These are phyloP conservation scores for Nemania sp. DNA, from an alignment of 2,329 filamentous ascomycete species.

Conservation along the genomic window DNA sequence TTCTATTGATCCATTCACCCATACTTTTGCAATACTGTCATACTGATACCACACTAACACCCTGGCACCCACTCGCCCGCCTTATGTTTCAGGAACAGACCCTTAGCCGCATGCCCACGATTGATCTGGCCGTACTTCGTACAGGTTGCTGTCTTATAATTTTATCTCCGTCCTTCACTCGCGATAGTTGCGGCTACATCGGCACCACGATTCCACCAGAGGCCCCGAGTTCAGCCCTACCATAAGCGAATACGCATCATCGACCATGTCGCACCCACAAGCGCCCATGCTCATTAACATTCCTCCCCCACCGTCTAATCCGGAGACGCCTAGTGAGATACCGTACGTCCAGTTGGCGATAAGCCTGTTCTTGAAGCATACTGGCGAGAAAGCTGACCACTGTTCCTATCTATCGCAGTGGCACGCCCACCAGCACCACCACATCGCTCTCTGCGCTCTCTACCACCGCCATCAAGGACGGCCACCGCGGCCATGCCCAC, in stretches of 20 bases:
- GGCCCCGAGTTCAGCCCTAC: not conserved
- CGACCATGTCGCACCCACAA: constrained; percentile 42
- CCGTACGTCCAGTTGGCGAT: constrained; percentile 65
- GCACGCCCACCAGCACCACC: constrained; percentile 89
- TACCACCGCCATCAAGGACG: constrained; percentile 95
- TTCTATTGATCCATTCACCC: not conserved
- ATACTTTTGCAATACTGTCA: not conserved
- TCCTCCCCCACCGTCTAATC: constrained; percentile 78
- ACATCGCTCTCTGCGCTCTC: constrained; percentile 90
- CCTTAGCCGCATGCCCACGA: not conserved
- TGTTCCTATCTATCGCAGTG: constrained; percentile 53
- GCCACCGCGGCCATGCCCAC: constrained; percentile 79
- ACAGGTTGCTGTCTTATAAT: too few relatives aligned
- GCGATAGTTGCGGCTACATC: not conserved
- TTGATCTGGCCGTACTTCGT: too few relatives aligned
- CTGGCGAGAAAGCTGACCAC: constrained; percentile 21
- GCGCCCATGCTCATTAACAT: constrained; percentile 78
- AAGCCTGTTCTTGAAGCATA: constrained; percentile 12
- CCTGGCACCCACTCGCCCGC: not conserved
- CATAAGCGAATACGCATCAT: not conserved
- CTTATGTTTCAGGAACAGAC: constrained; percentile 3
- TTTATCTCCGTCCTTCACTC: too few relatives aligned
- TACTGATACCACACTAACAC: constrained; percentile 4
- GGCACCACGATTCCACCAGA: not conserved
- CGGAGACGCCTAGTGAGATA: constrained; percentile 85